Conservation (phyloP, 805 yeast species). For the Schwanniomyces sp. region DNA sequence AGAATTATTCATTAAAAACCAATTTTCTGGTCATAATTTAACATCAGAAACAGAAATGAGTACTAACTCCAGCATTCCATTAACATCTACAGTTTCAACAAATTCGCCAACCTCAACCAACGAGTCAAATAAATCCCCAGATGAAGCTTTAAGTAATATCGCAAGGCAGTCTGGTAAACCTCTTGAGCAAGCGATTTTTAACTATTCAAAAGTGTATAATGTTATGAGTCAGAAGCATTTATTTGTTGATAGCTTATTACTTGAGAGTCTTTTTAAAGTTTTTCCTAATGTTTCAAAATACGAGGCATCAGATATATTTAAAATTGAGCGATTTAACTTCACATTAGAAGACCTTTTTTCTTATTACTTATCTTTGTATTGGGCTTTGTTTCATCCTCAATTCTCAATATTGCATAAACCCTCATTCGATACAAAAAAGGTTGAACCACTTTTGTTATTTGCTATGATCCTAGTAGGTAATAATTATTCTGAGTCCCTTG, state of each 20-base stretch:
- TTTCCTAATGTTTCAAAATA: constrained; percentile 26
- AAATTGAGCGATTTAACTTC: constrained; percentile 17
- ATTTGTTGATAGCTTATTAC: constrained; percentile 35
- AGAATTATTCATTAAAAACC: constrained; percentile 24
- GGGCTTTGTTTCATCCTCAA: constrained; percentile 61
- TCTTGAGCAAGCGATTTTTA: constrained; percentile 11
- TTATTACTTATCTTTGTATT: constrained; percentile 42
- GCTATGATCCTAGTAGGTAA: constrained; percentile 62
- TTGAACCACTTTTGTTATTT: constrained; percentile 51
- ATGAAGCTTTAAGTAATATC: background rate
- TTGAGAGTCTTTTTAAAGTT: constrained; percentile 32
- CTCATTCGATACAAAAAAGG: constrained; percentile 48
- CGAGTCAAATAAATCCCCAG: constrained; percentile 12
- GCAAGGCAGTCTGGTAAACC: constrained; percentile 1
- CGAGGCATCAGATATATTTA: constrained; percentile 25
- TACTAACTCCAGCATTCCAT: constrained; percentile 8
- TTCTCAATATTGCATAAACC: constrained; percentile 60
- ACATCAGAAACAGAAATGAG: constrained; percentile 1
- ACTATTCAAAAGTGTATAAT: constrained; percentile 24
- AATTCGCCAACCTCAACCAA: constrained; percentile 35
- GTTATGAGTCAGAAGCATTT: constrained; percentile 29
- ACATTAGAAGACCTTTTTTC: constrained; percentile 33
- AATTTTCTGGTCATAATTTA: constrained; percentile 1
- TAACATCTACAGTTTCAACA: constrained; percentile 23
- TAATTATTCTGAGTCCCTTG: constrained; percentile 24